Percentiles rank a stretch among this genome's conserved stretches.
Evolutionary conservation across 2,329 filamentous ascomycete species (phyloP).

Genomic region (Penicillium frequentans): DNA sequence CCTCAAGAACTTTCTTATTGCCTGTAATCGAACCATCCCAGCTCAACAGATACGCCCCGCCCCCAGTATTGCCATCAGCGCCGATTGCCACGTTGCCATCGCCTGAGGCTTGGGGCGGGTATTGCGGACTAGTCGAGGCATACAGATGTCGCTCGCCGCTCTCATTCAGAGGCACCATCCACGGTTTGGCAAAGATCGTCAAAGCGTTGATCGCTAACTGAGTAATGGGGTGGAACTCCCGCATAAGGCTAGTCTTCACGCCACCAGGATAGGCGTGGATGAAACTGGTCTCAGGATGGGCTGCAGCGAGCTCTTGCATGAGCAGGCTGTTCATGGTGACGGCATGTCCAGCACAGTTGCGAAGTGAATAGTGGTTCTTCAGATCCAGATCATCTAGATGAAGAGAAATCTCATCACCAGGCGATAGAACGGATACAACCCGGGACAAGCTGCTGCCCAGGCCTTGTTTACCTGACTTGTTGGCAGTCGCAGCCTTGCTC

Average conservation of each 20-base stretch:
- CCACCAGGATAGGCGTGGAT: slow-evolving; percentile 51
- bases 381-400: slow-evolving; percentile 15
- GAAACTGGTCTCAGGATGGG: slow-evolving; percentile 50
- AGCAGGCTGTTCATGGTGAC: slow-evolving; percentile 18
- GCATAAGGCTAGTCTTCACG: slow-evolving; percentile 31
- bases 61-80: slow-evolving; percentile 13
- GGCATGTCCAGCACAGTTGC: slow-evolving; percentile 14
- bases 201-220: slow-evolving; percentile 5
- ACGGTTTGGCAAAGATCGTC: slow-evolving; percentile 5
- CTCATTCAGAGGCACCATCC: slow-evolving; percentile 13
- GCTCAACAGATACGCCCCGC: slow-evolving; percentile 15
- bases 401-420: slow-evolving; percentile 11
- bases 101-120: slow-evolving; percentile 4
- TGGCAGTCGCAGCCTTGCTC: slow-evolving; percentile 6
- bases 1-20: slow-evolving; percentile 11
- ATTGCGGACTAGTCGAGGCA: slow-evolving; percentile 16
- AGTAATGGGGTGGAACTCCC: slow-evolving; percentile 8
- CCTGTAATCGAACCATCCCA: slow-evolving; percentile 12
- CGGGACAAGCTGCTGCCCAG: slow-evolving; percentile 8
- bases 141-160: slow-evolving; percentile 20
- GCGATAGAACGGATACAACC: slow-evolving; percentile 16
- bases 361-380: slow-evolving; percentile 11
- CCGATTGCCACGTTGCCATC: slow-evolving; percentile 9
- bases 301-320: slow-evolving; percentile 43
- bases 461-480: neutral